A percentile compares a stretch with the other conserved stretches of the same genome.
Evolutionary conservation across 805 yeast genomes (phyloP).

Genomic region (Candida taoyuanica): DNA sequence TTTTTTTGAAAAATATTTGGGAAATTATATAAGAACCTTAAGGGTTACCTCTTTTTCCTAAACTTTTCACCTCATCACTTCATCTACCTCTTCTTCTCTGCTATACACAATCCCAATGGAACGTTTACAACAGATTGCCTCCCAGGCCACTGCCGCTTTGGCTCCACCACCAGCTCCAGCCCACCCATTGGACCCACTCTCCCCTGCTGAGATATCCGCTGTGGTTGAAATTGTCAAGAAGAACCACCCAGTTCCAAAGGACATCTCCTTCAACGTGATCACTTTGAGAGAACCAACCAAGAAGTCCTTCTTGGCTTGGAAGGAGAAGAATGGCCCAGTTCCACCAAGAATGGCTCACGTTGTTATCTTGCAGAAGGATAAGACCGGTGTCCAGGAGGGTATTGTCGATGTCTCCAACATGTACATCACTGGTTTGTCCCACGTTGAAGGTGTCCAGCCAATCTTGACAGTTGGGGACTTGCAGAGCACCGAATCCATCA

Average conservation of each 20-base stretch:
- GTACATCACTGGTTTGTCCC: slow-evolving; percentile 42
- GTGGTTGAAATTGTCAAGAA: slow-evolving; percentile 49
- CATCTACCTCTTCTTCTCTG: background rate
- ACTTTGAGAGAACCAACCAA: slow-evolving; percentile 71
- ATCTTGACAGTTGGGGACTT: slow-evolving; percentile 69
- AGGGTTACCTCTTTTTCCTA: too few species aligned
- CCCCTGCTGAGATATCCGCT: slow-evolving; percentile 56
- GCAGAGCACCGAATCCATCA: slow-evolving; percentile 54
- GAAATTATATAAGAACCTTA: too few species aligned
- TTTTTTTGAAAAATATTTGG: too few species aligned
- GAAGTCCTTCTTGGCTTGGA: slow-evolving; percentile 59
- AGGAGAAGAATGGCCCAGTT: slow-evolving; percentile 50
- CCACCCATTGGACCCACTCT: slow-evolving; percentile 71
- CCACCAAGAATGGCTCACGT: slow-evolving; percentile 69
- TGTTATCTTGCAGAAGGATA: slow-evolving; percentile 55
- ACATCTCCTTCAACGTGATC: slow-evolving; percentile 59
- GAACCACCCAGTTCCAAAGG: slow-evolving; percentile 37
- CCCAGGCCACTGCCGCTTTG: slow-evolving; percentile 53
- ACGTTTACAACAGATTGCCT: slow-evolving; percentile 59
- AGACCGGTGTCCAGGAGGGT: slow-evolving; percentile 67
- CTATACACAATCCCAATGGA: slow-evolving; percentile 38
- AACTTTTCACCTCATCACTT: background rate
- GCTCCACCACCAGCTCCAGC: slow-evolving; percentile 51
- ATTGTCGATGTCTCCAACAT: slow-evolving; percentile 51
- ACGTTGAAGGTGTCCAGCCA: slow-evolving; percentile 63